phyloP scores from a whole-genome alignment of 257 asterid genomes.

The Fraxinus americana region DNA sequence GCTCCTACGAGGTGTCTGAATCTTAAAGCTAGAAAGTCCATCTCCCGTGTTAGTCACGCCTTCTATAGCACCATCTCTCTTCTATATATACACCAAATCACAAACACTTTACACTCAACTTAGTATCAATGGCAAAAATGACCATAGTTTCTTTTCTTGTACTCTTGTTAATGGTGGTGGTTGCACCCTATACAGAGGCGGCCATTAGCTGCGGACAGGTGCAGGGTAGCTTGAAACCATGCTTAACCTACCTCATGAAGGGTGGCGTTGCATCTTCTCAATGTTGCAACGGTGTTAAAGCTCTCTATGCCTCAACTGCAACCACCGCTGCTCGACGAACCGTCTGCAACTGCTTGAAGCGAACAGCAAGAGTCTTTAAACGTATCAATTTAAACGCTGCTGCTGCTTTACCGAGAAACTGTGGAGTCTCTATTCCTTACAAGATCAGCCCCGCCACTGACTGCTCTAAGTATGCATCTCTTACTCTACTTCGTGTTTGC shows the following conservation, averaged over 20 bases:
- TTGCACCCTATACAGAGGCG: slow-evolving; percentile 23
- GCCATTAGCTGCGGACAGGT: slow-evolving; percentile 19
- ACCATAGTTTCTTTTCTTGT: too few relatives aligned
- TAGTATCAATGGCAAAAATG: too few relatives aligned
- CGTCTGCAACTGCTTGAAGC: slow-evolving; percentile 28
- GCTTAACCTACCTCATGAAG: not conserved
- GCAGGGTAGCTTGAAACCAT: not conserved
- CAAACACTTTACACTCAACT: too few relatives aligned
- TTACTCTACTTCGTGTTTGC: too few relatives aligned
- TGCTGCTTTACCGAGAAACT: slow-evolving; percentile 14
- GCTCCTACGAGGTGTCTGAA: too few relatives aligned
- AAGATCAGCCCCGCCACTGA: slow-evolving; percentile 27
- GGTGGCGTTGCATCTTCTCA: not conserved
- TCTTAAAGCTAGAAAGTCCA: too few relatives aligned
- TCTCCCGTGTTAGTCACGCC: too few relatives aligned
- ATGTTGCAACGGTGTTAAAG: slow-evolving; percentile 24
- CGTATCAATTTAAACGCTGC: slow-evolving; percentile 10
- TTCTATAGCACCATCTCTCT: too few relatives aligned
- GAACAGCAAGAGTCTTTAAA: not conserved
- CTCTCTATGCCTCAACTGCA: not conserved
- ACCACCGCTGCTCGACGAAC: slow-evolving; percentile 25
- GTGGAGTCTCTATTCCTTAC: slow-evolving; percentile 23
- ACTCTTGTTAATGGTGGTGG: slow-evolving; percentile 13
- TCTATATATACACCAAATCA: too few relatives aligned
- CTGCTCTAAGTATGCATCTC: slow-evolving; percentile 26